Base-by-base conservation (phyloP, 2,329 filamentous ascomycete genomes). In the Exophiala xenobiotica region DNA sequence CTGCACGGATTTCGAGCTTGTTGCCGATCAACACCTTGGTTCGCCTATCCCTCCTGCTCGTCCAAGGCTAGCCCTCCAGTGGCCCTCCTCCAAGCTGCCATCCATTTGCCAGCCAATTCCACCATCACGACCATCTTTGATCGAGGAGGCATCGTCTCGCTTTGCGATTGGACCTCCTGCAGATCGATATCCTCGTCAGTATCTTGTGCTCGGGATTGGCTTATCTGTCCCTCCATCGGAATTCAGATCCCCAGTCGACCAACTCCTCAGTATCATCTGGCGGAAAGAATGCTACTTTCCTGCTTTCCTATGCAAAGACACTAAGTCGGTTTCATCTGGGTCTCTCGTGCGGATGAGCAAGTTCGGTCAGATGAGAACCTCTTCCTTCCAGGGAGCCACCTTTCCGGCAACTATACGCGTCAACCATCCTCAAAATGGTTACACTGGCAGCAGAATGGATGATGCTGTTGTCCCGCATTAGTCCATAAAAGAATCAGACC, bases 371-470 rank as follows among this genome's bases (percentile, higher is more conserved):
- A 23, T 23, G 38, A 22, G 18, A 22, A 18, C 44, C 22, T 38
- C 18, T 23, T 24, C 47, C 29, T 22, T 38, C 16, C 18, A 14
- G 42, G 27, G 16, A 23, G 31, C 24, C 22, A 8, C 24, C 35
- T 39, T 53, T 6, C 38, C 24, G 37, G 46, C 42, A 37, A 33
- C 42, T 44, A 44, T 39, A 42, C 39, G 18, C 38, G 42, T 48
- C 18, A 27, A 27, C 54, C 43, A 56, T 53, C 18, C 53, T 53
- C 14, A 23, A 53, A 53, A 12, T 14, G 53, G 53, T 47, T 53
- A 53, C 53, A 49, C 45, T 41, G 27, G 16, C 7, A 29, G 33
- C 43, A 19, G 41, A n/a, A 37, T 24, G 33, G 16, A 48, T 35
- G 39, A 40, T 37, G 20, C 52, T 41, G n/a, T 44, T 41, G 40